Conservation (phyloP, 148 eudicot species). For the Limonium bicolor region DNA sequence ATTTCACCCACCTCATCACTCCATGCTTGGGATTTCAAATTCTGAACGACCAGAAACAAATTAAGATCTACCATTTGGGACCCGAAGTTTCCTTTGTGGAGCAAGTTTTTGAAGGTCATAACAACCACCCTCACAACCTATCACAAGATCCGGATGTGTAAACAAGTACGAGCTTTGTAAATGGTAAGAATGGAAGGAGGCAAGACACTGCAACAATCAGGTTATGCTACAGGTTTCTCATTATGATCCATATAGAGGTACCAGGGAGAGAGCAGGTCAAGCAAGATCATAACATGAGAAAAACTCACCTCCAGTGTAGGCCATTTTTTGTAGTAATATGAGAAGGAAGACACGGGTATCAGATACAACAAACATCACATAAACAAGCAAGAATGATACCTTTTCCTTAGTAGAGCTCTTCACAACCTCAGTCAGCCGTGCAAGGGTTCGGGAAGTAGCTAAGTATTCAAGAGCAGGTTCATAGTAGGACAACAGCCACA, state of each 20-base stretch:
- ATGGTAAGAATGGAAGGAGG: not conserved
- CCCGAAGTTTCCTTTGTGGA: slow-evolving; percentile 69
- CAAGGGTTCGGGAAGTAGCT: slow-evolving; percentile 71
- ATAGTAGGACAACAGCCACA: slow-evolving; percentile 88
- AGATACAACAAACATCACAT: not conserved
- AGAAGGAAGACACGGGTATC: too few species aligned
- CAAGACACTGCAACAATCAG: not conserved
- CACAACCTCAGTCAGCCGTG: slow-evolving; percentile 72
- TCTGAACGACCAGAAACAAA: slow-evolving; percentile 71
- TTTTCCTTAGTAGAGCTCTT: slow-evolving; percentile 92
- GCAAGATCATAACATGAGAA: not conserved
- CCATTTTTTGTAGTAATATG: too few species aligned
- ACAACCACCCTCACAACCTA: slow-evolving; percentile 81
- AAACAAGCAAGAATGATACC: slow-evolving; percentile 18
- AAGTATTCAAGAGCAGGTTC: slow-evolving; percentile 89
- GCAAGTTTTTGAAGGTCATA: slow-evolving; percentile 80
- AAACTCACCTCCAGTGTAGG: too few species aligned
- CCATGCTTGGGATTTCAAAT: slow-evolving; percentile 89
- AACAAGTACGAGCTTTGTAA: not conserved
- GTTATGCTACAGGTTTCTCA: not conserved
- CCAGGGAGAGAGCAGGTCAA: too few species aligned
- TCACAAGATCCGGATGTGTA: not conserved
- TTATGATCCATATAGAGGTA: not conserved
- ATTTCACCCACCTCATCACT: slow-evolving; percentile 78
- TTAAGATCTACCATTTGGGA: slow-evolving; percentile 88